Conservation (phyloP, 768 basidiomycete genomes). For the Crepidotus variabilis region DNA sequence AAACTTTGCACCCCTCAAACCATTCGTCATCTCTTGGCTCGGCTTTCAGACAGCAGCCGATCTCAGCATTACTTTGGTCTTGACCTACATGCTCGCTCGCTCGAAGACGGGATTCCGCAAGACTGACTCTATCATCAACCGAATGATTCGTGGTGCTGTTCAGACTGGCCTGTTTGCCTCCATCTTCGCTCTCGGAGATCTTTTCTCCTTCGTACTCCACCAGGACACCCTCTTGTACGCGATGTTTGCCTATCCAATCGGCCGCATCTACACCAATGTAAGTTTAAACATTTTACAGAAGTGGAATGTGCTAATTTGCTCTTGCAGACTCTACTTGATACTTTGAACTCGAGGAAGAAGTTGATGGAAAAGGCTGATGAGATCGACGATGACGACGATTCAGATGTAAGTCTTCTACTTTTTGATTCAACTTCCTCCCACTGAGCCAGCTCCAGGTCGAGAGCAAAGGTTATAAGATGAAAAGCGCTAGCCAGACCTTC, state of each 20-base stretch:
- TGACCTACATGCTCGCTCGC: constrained; percentile 29
- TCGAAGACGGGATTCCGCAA: constrained; percentile 47
- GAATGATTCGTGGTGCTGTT: constrained; percentile 50
- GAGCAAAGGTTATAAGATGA: constrained; percentile 10
- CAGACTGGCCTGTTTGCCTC: constrained; percentile 53
- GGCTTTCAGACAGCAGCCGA: constrained; percentile 42
- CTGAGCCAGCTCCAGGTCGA: background rate
- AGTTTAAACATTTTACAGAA: constrained; percentile 18
- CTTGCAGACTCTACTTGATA: constrained; percentile 40
- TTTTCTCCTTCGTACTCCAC: constrained; percentile 37
- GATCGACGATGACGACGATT: constrained; percentile 25
- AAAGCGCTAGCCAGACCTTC: constrained; percentile 18
- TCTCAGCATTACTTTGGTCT: constrained; percentile 31
- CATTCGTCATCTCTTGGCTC: constrained; percentile 44
- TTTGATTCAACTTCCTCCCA: too few species aligned
- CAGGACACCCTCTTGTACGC: constrained; percentile 30
- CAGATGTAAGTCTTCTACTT: constrained; percentile 11
- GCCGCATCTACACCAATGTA: constrained; percentile 46
- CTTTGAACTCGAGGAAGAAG: constrained; percentile 34
- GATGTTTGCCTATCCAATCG: constrained; percentile 32
- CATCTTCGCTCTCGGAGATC: constrained; percentile 46
- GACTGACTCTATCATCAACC: constrained; percentile 50
- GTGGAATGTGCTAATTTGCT: background rate
- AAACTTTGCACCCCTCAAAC: constrained; percentile 37
- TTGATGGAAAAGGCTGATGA: constrained; percentile 23